phyloP scores from a whole-genome alignment of 257 asterid species.

The Solanum clarkiae region DNA sequence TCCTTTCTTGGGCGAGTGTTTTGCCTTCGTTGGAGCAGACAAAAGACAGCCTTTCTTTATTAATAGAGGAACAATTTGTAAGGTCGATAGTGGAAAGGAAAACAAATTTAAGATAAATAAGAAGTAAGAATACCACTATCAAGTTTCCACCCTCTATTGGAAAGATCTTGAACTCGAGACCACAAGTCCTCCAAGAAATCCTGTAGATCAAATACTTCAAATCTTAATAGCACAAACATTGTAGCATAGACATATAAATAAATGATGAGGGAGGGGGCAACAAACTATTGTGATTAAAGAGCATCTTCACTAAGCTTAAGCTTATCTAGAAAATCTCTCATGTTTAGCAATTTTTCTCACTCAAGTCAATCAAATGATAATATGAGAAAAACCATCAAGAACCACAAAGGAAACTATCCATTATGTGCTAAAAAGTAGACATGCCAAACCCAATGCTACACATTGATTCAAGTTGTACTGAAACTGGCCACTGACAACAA shows the following conservation, averaged over 20 bases:
- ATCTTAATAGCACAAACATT: not conserved
- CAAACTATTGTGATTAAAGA: not conserved
- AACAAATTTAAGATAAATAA: constrained; percentile 1
- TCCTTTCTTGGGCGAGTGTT: not conserved
- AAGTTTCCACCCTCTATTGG: constrained; percentile 87
- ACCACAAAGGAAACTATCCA: not conserved
- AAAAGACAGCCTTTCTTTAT: not conserved
- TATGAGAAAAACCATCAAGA: not conserved
- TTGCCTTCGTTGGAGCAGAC: not conserved
- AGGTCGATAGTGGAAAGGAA: not conserved
- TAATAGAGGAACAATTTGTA: not conserved
- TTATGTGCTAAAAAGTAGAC: not conserved
- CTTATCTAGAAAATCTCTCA: not conserved
- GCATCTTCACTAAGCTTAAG: not conserved
- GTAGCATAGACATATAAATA: not conserved
- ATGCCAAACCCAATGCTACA: not conserved
- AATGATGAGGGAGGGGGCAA: not conserved
- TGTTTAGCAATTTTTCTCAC: not conserved
- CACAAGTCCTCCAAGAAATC: constrained; percentile 93
- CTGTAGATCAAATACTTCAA: constrained; percentile 21
- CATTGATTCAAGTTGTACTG: not conserved
- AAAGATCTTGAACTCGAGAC: constrained; percentile 81
- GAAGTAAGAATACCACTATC: constrained; percentile 62
- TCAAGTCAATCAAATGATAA: not conserved
- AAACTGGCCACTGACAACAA: not conserved